Evolutionary conservation across 305 asterid genomes (phyloP), one percentile per base, ranked within the genome.

Genomic region (Fraxinus velutina): DNA sequence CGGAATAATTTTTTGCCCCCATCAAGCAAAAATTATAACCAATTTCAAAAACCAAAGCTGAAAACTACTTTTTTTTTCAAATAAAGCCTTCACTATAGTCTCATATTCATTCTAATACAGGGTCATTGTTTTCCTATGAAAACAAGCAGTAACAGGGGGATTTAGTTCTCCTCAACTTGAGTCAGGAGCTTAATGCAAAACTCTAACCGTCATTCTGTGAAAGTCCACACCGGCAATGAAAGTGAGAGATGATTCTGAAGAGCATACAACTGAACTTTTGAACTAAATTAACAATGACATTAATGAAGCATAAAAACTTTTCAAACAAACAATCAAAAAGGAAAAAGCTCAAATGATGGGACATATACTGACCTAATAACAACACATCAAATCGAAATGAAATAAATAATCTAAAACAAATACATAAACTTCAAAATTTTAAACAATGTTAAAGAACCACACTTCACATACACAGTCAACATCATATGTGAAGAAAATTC

Each of bases 401-500:
- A 76, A 42, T 2, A 79, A 79, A 75, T 4, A 75, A 77, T 72
- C 57, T 42, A 60, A 81, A 44, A 80, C 78, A 47, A 55, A 39
- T 60, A 80, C 81, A 29, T 1, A 84, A 30, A 68, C 34, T 73
- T 79, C 33, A 77, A 10, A 60, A 64, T 10, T 34, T 21, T 30
- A 13, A 44, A 19, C n/a, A 83, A 73, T 76, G 15, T 6, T 21
- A 22, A 68, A 73, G 44, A 70, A 79, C 75, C 34, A 79, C 79
- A 84, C 8, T 70, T 84, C 50, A 82, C 95, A 27, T 93, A 96
- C 99, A 79, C 95, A 82, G 83, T 96, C 98, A 83, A 87, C 89
- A 82, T 96, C 99, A 78, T 87, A 94, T 75, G 95, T 89, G 88
- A 80, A 37, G 90, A 96, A 96, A 76, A 89, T 87, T 71, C 87